Percentiles rank a stretch among this genome's conserved stretches.
Conservation (phyloP, 1,284 basidiomycete species). For the Puccinia triticina region DNA sequence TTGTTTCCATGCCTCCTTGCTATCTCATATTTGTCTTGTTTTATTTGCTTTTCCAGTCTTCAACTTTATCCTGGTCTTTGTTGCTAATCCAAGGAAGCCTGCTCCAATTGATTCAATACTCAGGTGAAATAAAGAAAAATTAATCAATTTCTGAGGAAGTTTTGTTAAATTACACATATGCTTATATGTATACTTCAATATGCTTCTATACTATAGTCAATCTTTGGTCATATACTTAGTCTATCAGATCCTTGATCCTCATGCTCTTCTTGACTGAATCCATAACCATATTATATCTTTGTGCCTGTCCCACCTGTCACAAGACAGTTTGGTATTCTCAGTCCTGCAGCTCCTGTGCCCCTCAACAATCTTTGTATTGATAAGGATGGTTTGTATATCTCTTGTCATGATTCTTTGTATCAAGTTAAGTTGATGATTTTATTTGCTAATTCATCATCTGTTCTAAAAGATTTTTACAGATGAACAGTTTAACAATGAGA, state of each 20-base stretch:
- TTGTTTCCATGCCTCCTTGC: slow-evolving; percentile 7
- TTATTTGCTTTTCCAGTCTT: not conserved
- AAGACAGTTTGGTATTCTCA: too few species aligned
- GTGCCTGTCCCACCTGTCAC: too few species aligned
- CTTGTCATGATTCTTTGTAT: not conserved
- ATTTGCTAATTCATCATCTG: not conserved
- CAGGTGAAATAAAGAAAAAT: slow-evolving; percentile 89
- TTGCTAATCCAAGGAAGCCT: slow-evolving; percentile 98
- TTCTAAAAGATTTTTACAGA: slow-evolving; percentile 64
- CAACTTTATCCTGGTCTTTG: slow-evolving; percentile 73
- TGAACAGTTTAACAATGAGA: slow-evolving; percentile 96
- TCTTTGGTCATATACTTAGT: too few species aligned
- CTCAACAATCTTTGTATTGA: slow-evolving; percentile 99
- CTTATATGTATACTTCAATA: too few species aligned
- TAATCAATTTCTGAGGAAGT: slow-evolving; percentile 85
- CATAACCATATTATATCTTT: too few species aligned
- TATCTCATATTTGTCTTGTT: not conserved
- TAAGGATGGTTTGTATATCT: slow-evolving; percentile 69
- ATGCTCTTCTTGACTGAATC: too few species aligned
- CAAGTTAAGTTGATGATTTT: not conserved
- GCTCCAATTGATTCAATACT: slow-evolving; percentile 89
- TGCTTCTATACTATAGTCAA: too few species aligned
- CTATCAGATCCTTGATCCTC: too few species aligned
- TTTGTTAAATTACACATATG: too few species aligned
- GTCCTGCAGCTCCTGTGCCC: too few species aligned